These are phyloP conservation scores for Haplosporangium sp. DNA, from an alignment of 371 early-diverging fungal species.

Conservation along the genomic window DNA sequence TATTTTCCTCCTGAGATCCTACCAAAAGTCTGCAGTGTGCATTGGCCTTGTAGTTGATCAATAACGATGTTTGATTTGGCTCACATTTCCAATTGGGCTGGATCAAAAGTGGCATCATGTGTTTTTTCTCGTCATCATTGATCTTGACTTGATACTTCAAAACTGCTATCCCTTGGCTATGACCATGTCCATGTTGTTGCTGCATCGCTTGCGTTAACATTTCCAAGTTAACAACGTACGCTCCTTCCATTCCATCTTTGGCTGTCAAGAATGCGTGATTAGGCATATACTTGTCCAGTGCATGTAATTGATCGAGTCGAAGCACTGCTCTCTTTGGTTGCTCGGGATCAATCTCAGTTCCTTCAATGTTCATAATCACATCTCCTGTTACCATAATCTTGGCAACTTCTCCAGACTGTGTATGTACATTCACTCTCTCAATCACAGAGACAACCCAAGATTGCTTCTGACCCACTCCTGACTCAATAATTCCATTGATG, in stretches of 20 bases:
- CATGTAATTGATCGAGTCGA: conserved; percentile 47
- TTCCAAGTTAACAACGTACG: conserved; percentile 57
- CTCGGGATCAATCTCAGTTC: conserved; percentile 28
- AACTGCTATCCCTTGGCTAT: conserved; percentile 44
- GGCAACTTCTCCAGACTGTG: conserved; percentile 58
- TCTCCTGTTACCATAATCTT: conserved; percentile 63
- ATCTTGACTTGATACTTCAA: conserved; percentile 62
- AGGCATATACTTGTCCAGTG: conserved; percentile 53
- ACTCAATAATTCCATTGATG: neutral
- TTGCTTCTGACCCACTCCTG: conserved; percentile 18
- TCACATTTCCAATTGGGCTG: conserved; percentile 73
- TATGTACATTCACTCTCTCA: conserved; percentile 62
- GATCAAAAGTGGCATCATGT: conserved; percentile 57
- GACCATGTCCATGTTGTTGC: conserved; percentile 16
- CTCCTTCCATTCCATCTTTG: conserved; percentile 26
- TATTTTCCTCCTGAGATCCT: neutral
- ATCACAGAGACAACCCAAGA: conserved; percentile 46
- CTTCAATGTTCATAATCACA: conserved; percentile 57
- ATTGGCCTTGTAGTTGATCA: conserved; percentile 64
- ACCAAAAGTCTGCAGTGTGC: conserved; percentile 30
- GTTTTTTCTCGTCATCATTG: conserved; percentile 31
- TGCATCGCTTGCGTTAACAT: conserved; percentile 52
- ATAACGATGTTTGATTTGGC: conserved; percentile 60
- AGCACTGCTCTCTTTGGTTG: conserved; percentile 56
- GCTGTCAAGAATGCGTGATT: conserved; percentile 57